Base-by-base conservation (phyloP, 2,329 filamentous ascomycete species). In the Cladophialophora psammophila region DNA sequence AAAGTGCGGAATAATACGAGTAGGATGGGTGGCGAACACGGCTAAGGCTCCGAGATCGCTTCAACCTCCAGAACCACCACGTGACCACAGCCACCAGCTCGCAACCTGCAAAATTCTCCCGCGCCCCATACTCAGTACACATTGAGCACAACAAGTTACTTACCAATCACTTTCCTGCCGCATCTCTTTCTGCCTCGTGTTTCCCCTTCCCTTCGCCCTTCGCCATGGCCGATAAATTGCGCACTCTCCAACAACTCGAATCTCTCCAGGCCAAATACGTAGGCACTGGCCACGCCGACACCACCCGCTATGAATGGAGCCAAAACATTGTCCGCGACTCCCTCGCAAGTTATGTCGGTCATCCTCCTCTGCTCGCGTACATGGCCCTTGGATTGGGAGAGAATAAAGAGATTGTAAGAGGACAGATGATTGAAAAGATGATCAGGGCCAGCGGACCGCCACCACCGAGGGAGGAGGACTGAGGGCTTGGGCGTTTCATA, bases 181-280 rank as follows among this genome's bases (percentile, higher is more conserved):
- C 8, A 48, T 31, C 31, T 36, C 12, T 34, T 18, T 38, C 57
- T 20, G n/a, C 40, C 31, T 34, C 42, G 50, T 7, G 5, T 26
- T 52, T 13, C 45, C 45, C 45, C 20, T 31, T 12, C 45, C 45
- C 20, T 50, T 26, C 20, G 45, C 31, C n/a, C 45, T 15, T 40
- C 32, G 64, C 40, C 73, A 83, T 83, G 95, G 95, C 95, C 80
- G 95, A 99, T 84, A 99, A 99, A 83, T 91, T 99, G 72, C 94
- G 95, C 78, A 95, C 93, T 9, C 92, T 97, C 75, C 95, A 99
- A 81, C 95, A 99, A 80, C 94, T 99, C 77, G 95, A 99, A 81
- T 90, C 93, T 71, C 91, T 98, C 18, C 95, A 99, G 81, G 90
- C 94, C 76, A 96, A 96, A 76, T 97, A 95, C 83, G 86, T 99